phyloP scores from a whole-genome alignment of 1,139 yeast genomes.

The Chernovozyma sophiae-reginae region DNA sequence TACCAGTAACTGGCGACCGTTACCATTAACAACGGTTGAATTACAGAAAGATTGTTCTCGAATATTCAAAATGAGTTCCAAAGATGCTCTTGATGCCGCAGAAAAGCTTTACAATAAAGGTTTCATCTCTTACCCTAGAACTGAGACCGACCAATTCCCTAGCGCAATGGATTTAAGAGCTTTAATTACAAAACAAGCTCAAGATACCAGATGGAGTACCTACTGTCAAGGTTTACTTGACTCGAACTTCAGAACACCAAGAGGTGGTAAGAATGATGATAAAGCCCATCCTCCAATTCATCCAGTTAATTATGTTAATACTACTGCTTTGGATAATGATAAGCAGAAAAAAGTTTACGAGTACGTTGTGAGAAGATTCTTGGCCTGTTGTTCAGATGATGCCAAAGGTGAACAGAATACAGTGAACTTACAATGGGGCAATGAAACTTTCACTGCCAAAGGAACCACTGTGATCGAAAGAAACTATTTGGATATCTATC shows the following conservation, averaged over 20 bases:
- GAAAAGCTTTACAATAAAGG: constrained; percentile 85
- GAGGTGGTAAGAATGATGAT: constrained; percentile 82
- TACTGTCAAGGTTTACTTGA: constrained; percentile 38
- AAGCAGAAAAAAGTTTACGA: constrained; percentile 77
- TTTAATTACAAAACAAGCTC: constrained; percentile 57
- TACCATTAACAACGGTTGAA: constrained; percentile 94
- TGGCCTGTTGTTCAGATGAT: constrained; percentile 91
- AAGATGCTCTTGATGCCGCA: constrained; percentile 76
- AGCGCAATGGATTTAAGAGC: constrained; percentile 61
- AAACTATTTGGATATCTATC: constrained; percentile 77
- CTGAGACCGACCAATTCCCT: constrained; percentile 92
- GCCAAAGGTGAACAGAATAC: constrained; percentile 74
- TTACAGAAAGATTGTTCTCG: constrained; percentile 83
- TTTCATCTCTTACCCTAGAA: constrained; percentile 90
- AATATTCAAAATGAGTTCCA: constrained; percentile 74
- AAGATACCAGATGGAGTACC: constrained; percentile 45
- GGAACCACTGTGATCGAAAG: constrained; percentile 71
- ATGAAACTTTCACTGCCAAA: constrained; percentile 62
- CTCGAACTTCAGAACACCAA: constrained; percentile 51
- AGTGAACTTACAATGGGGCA: constrained; percentile 70
- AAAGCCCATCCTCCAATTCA: constrained; percentile 99
- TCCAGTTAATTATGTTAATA: constrained; percentile 58
- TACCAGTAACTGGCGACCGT: constrained; percentile 73
- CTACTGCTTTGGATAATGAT: constrained; percentile 30
- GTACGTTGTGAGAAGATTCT: constrained; percentile 77